Base-by-base conservation (phyloP, 805 yeast genomes). In the Yueomyces sinensis region DNA sequence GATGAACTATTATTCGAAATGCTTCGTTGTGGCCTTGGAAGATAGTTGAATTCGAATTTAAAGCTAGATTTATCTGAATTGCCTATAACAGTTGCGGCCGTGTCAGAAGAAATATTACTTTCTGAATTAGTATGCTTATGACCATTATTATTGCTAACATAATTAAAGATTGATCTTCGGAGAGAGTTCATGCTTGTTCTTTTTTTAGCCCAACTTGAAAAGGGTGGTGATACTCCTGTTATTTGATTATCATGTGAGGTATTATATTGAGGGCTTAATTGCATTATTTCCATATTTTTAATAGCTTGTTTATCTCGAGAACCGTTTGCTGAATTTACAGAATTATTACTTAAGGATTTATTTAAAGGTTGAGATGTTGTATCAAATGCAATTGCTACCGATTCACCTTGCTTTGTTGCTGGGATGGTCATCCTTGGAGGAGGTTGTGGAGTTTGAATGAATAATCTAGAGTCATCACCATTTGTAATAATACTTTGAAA, bases 371-470 rank as follows among this genome's bases (percentile, higher is more conserved):
- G 15, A 13, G 33, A 31, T n/a, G 14, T 13, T 9, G 6, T n/a
- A 20, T 34, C 32, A n/a, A 44, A 43, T 5, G 79, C 78, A 19
- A 82, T 81, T 47, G 82, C 91, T 2, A 81, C 71, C 0, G 89
- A 71, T 44, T 76, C 91, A 5, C 93, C 93, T 27, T 72, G 70
- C 43, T 86, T 58, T 0, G 89, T 79, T 0, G 91, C 81, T 1
- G 93, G 87, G 33, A 82, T 82, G 0, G 93, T 81, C 76, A 82
- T 72, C 47, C 59, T 68, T n/a, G 79, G 80, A 1, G 76, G 72
- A 0, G 78, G 78, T 0, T 71, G 65, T 7, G 73, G 72, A 0
- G 71, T 66, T 6, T 63, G 39, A 1, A 58, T 37, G 32, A 55
- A 51, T 11, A 55, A 31, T 33, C 54, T 54, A 3, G 64, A 54